A percentile compares a stretch with the other conserved stretches of the same genome.
phyloP scores from a whole-genome alignment of 1,284 basidiomycete genomes.

The Trametes sp. region DNA sequence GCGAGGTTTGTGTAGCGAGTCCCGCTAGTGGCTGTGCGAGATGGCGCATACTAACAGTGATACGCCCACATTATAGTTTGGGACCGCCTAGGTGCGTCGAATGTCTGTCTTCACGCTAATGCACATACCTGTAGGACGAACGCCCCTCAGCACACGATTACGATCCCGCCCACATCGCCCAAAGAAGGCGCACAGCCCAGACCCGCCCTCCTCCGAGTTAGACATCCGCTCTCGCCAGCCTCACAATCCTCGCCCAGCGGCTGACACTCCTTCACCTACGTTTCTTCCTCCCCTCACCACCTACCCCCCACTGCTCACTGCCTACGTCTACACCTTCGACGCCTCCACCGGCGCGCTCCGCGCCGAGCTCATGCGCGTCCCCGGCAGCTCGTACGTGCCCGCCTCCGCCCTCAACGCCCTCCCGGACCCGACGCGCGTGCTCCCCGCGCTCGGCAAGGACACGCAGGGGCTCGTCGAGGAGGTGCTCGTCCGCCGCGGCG shows the following conservation, averaged over 20 bases:
- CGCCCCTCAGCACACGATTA: too few species aligned
- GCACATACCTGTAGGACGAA: too few species aligned
- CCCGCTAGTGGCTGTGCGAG: too few species aligned
- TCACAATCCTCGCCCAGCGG: background rate
- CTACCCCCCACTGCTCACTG: constrained; percentile 13
- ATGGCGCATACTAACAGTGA: too few species aligned
- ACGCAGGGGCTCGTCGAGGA: constrained; percentile 18
- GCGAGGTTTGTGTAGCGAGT: too few species aligned
- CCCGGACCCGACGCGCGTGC: background rate
- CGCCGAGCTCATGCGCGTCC: constrained; percentile 18
- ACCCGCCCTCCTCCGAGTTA: background rate
- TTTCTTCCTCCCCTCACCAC: background rate
- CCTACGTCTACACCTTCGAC: constrained; percentile 21
- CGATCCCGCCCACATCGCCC: background rate
- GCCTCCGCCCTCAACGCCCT: background rate
- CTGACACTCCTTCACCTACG: constrained; percentile 8
- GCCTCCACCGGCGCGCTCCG: constrained; percentile 12
- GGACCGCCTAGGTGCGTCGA: too few species aligned
- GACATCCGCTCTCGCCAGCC: background rate
- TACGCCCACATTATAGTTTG: too few species aligned
- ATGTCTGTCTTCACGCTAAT: too few species aligned
- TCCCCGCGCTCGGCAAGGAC: constrained; percentile 17
- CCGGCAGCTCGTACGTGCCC: background rate
- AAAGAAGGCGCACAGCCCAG: too few species aligned
- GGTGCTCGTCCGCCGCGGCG: constrained; percentile 12